Base-by-base conservation (phyloP, 495 filamentous ascomycete genomes). In the Acidiella bohemica region DNA sequence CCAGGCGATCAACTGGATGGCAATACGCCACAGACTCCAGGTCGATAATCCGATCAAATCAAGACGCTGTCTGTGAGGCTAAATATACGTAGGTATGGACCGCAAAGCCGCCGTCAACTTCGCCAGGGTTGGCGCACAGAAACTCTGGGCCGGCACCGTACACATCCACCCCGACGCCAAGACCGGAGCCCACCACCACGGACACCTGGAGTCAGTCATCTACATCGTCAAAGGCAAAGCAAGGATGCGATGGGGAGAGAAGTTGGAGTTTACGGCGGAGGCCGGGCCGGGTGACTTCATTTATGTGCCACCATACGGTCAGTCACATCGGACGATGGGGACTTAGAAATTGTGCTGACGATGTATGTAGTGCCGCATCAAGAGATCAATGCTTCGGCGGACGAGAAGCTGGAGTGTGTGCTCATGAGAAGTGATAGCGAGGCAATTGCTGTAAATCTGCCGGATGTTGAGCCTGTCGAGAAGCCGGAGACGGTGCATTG, bases 251-350 rank as follows among this genome's bases (percentile, higher is more conserved):
- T 62, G 59, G 59, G 59, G 59, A 4, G 58, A 59, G 47, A 52
- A 50, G 41, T 37, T 62, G 27, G 56, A 59, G 47, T 62, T 62
- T 39, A 53, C 51, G 13, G 58, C 58, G 6, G 59, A 62, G 44
- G 58, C 59, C 5, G 59, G 59, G 13, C 58, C 56, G n/a, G 59
- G 59, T 0, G 59, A 62, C 41, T 62, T 62, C 49, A 62, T 62
- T 31, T 62, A 51, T 32, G 59, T 61, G 21, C 58, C 58, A 32
- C 58, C 58, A 24, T 61, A 53, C 25, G 56, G 40, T 43, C 7
- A 57, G 33, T 54, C 56, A 13, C n/a, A n/a, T n/a, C n/a, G n/a
- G n/a, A n/a, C n/a, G n/a, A n/a, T n/a, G n/a, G n/a, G n/a, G n/a
- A n/a, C n/a, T n/a, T n/a, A n/a, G n/a, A n/a, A n/a, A n/a, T n/a